Evolutionary conservation across 441 rosid species (phyloP), one percentile per base, ranked within the genome.

Genomic region (Croton setiger): DNA sequence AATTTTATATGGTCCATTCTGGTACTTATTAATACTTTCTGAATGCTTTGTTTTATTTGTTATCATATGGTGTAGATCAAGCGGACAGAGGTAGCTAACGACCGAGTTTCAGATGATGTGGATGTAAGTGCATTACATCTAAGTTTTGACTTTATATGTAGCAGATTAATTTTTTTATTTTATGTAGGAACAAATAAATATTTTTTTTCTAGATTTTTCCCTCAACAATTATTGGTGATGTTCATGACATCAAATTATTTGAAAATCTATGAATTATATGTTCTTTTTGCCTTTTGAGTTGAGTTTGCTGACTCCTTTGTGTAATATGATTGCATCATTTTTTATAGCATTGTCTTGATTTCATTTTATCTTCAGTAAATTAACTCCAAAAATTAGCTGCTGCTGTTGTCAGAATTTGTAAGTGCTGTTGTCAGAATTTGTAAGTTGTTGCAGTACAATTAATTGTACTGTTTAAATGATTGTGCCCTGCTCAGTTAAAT

Each of bases 101-200:
- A 76, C 75, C 79, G 76, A 81, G 81, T 75, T 72, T 53, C 80
- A 55, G 78, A 74, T 71, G 76, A 69, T 73, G 88, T 86, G 58
- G 88, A 83, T 81, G 96, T 92, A 85, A 23, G 27, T 55, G 61
- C 61, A 52, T 6, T 36, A 23, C 47, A 8, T 43, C 12, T 21
- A 33, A 14, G 48, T 43, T 53, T 65, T 7, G 31, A 9, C 5
- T 31, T 45, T 36, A 36, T 13, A 57, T 35, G 3, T 36, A n/a
- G 20, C 4, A 5, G 13, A 27, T 23, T 55, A 55, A 12, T 55
- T 27, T 55, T 57, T 15, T 0, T 58, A 27, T 27, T 27, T 27
- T 27, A 27, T 27, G 44, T 51, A 18, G 23, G 52, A 49, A 56
- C 31, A 27, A 27, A 27, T 27, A 27, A 27, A 27, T 27, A 0